Base-by-base conservation (phyloP, 306 rosid species). In the Crataegus laevigata region DNA sequence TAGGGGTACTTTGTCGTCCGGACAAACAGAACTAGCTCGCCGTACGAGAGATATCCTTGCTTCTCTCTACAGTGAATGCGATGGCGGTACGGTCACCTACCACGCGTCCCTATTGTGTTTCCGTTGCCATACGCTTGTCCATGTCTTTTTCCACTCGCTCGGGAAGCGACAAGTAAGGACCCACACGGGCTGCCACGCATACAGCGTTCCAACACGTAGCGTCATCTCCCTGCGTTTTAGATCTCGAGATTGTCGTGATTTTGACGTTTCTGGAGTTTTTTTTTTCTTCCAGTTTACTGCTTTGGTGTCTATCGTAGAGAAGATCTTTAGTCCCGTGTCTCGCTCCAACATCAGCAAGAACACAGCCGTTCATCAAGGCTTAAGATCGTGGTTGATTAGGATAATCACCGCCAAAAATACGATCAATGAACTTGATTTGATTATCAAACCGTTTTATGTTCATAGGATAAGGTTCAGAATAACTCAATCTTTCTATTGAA, bases 201-300 rank as follows among this genome's bases (percentile, higher is more conserved):
- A 7, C 32, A 3, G 0, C 6, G 3, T 0, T 2, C 0, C 17
- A 13, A 11, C 80, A 74, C 80, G 82, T 69, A 82, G 79, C 60
- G 8, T 1, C 32, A 69, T 68, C 52, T 69, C 24, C 52, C 18
- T 18, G 58, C 19, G 10, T 40, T 3, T 3, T 18, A 4, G 25
- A 47, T 75, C 86, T 82, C 82, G 79, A 77, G 88, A 82, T 84
- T 59, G 67, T 54, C 70, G 80, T 80, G 84, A 69, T 70, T 54
- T 68, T 62, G 77, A 74, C 77, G 68, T 59, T 32, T 78, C 52
- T 47, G 9, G 17, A 18, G 40, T 7, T 7, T 6, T 0, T 72
- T 34, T 55, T 21, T 5, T 3, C n/a, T 34, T 64, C 6, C 13
- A 12, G 17, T 59, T 60, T 61, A 54, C 68, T 17, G n/a, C 17